phyloP scores from a whole-genome alignment of 148 eudicot genomes.

The Suaeda aralocaspica region DNA sequence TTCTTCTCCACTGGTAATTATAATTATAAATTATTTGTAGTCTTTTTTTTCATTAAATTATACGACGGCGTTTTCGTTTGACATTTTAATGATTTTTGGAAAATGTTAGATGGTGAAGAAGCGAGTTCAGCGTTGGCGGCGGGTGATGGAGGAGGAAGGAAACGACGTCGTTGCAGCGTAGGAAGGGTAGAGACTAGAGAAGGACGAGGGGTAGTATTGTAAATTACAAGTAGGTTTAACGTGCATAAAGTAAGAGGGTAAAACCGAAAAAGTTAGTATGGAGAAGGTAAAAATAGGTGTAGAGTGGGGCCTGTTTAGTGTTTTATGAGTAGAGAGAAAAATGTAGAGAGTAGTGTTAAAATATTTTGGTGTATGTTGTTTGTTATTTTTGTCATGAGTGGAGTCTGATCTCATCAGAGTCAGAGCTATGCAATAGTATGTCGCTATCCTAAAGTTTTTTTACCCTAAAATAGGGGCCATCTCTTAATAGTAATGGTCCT shows the following conservation, averaged over 20 bases:
- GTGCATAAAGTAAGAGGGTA: not conserved
- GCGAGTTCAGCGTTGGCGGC: slow-evolving; percentile 14
- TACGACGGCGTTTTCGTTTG: not conserved
- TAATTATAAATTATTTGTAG: not conserved
- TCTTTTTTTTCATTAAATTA: not conserved
- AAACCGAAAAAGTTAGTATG: not conserved
- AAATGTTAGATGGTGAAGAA: slow-evolving; percentile 21
- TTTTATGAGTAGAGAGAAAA: too few species aligned
- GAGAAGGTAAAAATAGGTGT: too few species aligned
- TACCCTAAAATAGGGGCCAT: not conserved
- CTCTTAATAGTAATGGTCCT: not conserved
- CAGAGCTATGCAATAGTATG: not conserved
- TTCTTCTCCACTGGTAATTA: slow-evolving; percentile 46
- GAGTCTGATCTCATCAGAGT: not conserved
- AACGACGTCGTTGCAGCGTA: slow-evolving; percentile 20
- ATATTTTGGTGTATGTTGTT: too few species aligned
- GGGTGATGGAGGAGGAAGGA: not conserved
- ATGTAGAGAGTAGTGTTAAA: too few species aligned
- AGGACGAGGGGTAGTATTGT: slow-evolving; percentile 11
- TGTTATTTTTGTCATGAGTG: not conserved
- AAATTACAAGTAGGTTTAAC: slow-evolving; percentile 12
- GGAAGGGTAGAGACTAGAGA: not conserved
- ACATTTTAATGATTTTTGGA: not conserved
- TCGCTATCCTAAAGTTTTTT: not conserved
- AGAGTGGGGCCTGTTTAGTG: too few species aligned